Conservation (phyloP, 768 basidiomycete genomes). For the Mycena albidolilacea region DNA sequence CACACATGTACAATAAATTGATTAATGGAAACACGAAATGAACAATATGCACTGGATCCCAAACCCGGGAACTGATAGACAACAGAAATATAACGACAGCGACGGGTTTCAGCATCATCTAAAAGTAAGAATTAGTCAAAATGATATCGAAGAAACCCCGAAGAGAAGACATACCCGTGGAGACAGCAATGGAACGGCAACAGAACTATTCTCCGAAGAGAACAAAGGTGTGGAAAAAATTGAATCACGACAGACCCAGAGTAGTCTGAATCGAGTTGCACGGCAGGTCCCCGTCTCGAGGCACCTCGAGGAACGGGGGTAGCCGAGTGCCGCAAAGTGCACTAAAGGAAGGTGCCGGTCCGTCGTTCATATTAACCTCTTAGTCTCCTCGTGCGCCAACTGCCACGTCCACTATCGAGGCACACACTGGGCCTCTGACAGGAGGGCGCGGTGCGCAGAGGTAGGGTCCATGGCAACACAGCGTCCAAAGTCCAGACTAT, state of each 20-base stretch:
- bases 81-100: too few relatives aligned
- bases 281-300: not conserved
- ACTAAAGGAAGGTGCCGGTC: conserved; percentile 16
- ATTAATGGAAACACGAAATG: too few relatives aligned
- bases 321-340: conserved; percentile 35
- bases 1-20: too few relatives aligned
- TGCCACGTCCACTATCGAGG: not conserved
- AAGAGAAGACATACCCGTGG: not conserved
- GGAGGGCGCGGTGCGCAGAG: too few relatives aligned
- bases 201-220: conserved; percentile 27
- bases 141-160: not conserved
- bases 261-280: conserved; percentile 34
- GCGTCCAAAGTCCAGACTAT: too few relatives aligned
- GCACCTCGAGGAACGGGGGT: not conserved
- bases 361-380: not conserved
- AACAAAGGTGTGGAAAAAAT: conserved; percentile 14
- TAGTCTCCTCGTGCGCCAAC: conserved; percentile 26
- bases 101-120: too few relatives aligned
- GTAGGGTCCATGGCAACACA: too few relatives aligned
- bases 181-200: not conserved
- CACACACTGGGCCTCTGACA: too few relatives aligned
- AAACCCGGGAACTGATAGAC: too few relatives aligned
- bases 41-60: too few relatives aligned
- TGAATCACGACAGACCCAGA: conserved; percentile 32
- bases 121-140: too few relatives aligned